phyloP scores from a whole-genome alignment of 495 filamentous ascomycete genomes.

The Chlorociboria aeruginascens region DNA sequence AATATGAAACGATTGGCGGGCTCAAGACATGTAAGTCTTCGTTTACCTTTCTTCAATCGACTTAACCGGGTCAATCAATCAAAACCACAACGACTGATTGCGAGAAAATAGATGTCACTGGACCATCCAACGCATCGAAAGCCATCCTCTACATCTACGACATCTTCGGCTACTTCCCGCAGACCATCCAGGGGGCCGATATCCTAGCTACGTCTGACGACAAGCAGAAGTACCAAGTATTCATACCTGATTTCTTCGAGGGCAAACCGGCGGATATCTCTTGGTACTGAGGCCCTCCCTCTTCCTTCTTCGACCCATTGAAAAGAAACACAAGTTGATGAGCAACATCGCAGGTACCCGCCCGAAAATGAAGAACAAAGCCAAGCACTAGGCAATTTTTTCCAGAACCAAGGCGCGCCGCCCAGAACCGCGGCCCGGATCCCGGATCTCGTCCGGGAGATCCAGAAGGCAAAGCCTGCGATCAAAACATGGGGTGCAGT shows the following conservation, averaged over 20 bases:
- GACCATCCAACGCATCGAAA: slow-evolving; percentile 41
- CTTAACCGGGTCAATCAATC: not conserved
- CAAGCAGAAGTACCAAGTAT: slow-evolving; percentile 46
- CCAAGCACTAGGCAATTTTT: slow-evolving; percentile 64
- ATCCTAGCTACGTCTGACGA: slow-evolving; percentile 48
- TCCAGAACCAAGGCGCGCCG: slow-evolving; percentile 55
- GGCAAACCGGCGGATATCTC: slow-evolving; percentile 42
- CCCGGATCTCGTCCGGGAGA: slow-evolving; percentile 45
- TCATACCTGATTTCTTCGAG: slow-evolving; percentile 60
- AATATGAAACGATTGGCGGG: slow-evolving; percentile 48
- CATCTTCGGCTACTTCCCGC: slow-evolving; percentile 58
- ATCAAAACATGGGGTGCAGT: slow-evolving; percentile 74
- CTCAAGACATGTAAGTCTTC: slow-evolving; percentile 51
- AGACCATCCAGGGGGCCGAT: slow-evolving; percentile 59
- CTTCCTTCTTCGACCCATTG: not conserved
- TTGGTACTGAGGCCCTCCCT: slow-evolving; percentile 25
- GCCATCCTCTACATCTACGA: slow-evolving; percentile 55
- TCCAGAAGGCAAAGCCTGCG: slow-evolving; percentile 39
- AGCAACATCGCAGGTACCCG: slow-evolving; percentile 40
- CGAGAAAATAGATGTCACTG: slow-evolving; percentile 43
- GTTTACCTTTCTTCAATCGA: not conserved
- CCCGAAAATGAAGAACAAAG: slow-evolving; percentile 73
- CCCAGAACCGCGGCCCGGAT: slow-evolving; percentile 50
- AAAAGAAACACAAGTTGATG: not conserved
- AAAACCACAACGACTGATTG: not conserved